Evolutionary conservation across 805 yeast species (phyloP), one percentile per base, ranked within the genome.

Genomic region (Tetrapisispora namnaoensis): DNA sequence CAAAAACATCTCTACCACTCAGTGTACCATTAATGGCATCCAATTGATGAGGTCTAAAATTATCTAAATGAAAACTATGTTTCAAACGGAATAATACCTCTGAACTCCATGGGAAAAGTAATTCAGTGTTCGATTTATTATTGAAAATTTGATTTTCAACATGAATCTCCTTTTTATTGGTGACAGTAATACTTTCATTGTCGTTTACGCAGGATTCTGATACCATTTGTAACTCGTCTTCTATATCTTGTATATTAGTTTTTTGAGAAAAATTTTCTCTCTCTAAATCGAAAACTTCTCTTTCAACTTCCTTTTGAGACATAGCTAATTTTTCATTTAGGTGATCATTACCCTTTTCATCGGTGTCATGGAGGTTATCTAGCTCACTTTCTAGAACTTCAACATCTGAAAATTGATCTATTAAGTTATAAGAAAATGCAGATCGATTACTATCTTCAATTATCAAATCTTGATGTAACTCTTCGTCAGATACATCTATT

Each of bases 1-100:
- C 97, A 70, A 93, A 88, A 0, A 86, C 95, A 62, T 93, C 99
- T 43, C 77, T 75, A 1, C 96, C 96, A 8, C 75, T 65, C 37
- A 82, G 60, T 34, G 87, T 83, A 1, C 95, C 83, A 57, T 83
- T 80, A 7, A 93, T 77, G 0, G 98, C 98, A 49, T 89, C 95
- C 32, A 82, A 67, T 61, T 93, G 99, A 63, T 91, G 86, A 2
- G 82, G 75, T 49, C 99, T 74, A 65, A 93, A 93, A 0, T 76
- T 73, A 3, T 70, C 62, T 35, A 93, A 65, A 30, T 81, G 77
- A 67, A 93, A 93, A 4, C 74, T 76, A 11, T 73, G 65, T 28
- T 72, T 74, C 36, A 93, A 70, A 11, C 79, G 76, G 1, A 66
- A 63, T 56, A 75, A 71, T 1, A 87, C 83, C 47, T 91, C 98